phyloP scores from a whole-genome alignment of 2,329 filamentous ascomycete species.

The Pseudogymnoascus sp. region DNA sequence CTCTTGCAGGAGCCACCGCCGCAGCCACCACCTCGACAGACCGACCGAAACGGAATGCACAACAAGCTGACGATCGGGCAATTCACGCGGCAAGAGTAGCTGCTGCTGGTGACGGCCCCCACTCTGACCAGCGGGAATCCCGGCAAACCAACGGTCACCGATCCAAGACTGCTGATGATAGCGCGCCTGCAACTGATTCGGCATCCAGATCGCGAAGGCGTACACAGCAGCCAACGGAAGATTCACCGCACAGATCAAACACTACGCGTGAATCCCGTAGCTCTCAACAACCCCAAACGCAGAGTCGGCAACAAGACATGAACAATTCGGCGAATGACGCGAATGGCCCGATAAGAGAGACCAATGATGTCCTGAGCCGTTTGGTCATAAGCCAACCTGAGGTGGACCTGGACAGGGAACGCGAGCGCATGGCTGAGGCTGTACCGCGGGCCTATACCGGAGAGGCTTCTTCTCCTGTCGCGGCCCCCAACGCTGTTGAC shows the following conservation, averaged over 20 bases:
- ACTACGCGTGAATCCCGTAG: slow-evolving; percentile 33
- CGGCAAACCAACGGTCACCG: slow-evolving; percentile 35
- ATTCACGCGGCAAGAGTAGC: slow-evolving; percentile 25
- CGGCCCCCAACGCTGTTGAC: slow-evolving; percentile 36
- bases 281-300: slow-evolving; percentile 23
- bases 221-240: slow-evolving; percentile 34
- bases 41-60: slow-evolving; percentile 20
- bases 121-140: slow-evolving; percentile 30
- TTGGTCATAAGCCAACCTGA: slow-evolving; percentile 69
- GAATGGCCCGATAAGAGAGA: slow-evolving; percentile 59
- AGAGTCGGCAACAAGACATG: slow-evolving; percentile 25
- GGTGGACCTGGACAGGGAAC: slow-evolving; percentile 63
- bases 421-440: slow-evolving; percentile 58
- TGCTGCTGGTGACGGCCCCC: slow-evolving; percentile 22
- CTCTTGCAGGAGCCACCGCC: slow-evolving; percentile 27
- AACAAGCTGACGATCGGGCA: slow-evolving; percentile 22
- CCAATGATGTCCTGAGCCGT: slow-evolving; percentile 69
- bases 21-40: slow-evolving; percentile 11
- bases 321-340: slow-evolving; percentile 33
- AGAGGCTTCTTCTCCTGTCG: slow-evolving; percentile 28
- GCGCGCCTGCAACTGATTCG: slow-evolving; percentile 25
- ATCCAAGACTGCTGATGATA: slow-evolving; percentile 24
- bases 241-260: slow-evolving; percentile 32
- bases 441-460: slow-evolving; percentile 21
- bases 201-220: slow-evolving; percentile 37